Percentiles rank a stretch among this genome's conserved stretches.
Conservation (phyloP, 1,139 yeast species). For the Groenewaldozyma sp. region DNA sequence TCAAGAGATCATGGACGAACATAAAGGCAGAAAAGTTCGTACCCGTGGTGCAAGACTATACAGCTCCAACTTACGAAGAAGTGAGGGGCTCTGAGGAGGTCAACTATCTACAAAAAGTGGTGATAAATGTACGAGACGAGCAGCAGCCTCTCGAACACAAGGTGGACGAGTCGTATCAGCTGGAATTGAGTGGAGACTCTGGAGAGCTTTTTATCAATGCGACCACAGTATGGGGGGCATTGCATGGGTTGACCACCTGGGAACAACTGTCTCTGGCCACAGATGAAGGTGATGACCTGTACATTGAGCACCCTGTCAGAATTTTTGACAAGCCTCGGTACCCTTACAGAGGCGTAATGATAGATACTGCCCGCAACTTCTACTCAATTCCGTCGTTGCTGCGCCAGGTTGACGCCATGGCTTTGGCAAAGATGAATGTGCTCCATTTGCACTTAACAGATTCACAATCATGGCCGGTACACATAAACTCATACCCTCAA, state of each 20-base stretch:
- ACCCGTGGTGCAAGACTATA: conserved; percentile 21
- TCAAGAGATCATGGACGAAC: not conserved
- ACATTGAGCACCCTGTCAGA: conserved; percentile 30
- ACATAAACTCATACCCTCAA: conserved; percentile 30
- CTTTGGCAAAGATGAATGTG: conserved; percentile 35
- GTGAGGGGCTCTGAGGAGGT: not conserved
- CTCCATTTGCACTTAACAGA: conserved; percentile 43
- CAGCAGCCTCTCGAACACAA: conserved; percentile 32
- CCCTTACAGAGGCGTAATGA: conserved; percentile 29
- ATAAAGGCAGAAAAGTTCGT: conserved; percentile 12
- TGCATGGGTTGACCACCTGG: conserved; percentile 37
- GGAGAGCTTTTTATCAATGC: conserved; percentile 22
- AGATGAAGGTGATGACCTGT: conserved; percentile 5
- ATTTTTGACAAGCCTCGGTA: conserved; percentile 34
- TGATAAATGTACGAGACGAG: conserved; percentile 19
- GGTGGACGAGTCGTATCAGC: conserved; percentile 35
- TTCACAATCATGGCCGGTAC: conserved; percentile 41
- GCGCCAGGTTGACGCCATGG: conserved; percentile 38
- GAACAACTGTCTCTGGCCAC: conserved; percentile 31
- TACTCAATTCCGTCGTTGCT: conserved; percentile 28
- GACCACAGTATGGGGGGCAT: conserved; percentile 37
- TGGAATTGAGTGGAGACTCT: conserved; percentile 17
- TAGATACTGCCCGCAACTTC: conserved; percentile 39
- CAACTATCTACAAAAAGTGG: not conserved
- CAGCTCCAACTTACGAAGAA: not conserved